Percentiles rank a stretch among this genome's conserved stretches.
These are phyloP conservation scores for Neofusicoccum parvum DNA, from an alignment of 2,329 filamentous ascomycete genomes.

Conservation along the genomic window DNA sequence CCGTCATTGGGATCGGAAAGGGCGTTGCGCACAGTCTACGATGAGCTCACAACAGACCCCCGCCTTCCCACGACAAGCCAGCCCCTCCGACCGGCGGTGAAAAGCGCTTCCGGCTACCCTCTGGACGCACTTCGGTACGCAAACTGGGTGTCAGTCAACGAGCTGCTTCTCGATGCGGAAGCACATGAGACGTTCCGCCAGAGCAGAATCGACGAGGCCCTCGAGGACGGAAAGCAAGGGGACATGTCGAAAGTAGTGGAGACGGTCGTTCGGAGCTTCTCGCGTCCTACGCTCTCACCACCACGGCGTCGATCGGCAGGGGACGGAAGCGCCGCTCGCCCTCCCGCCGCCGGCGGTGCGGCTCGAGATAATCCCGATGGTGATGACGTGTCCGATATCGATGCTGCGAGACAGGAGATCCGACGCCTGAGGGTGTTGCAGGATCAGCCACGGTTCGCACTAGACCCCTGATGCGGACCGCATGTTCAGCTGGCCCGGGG, in stretches of 20 bases:
- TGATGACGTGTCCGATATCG: neutral
- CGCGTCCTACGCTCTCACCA: neutral
- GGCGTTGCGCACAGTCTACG: constrained; percentile 44
- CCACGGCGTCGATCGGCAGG: neutral
- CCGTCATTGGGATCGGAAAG: constrained; percentile 29
- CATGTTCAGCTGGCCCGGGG: neutral
- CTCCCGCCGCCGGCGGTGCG: neutral
- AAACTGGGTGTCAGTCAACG: constrained; percentile 53
- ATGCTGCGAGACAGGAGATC: constrained; percentile 7
- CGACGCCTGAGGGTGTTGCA: constrained; percentile 7
- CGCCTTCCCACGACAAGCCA: constrained; percentile 24
- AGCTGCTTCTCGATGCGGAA: constrained; percentile 46
- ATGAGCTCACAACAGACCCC: constrained; percentile 47
- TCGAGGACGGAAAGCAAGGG: neutral
- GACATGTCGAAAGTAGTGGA: neutral
- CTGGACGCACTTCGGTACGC: constrained; percentile 51
- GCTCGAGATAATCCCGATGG: neutral
- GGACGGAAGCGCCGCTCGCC: neutral
- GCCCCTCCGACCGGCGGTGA: constrained; percentile 18
- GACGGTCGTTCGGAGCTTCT: neutral
- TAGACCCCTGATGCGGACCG: neutral
- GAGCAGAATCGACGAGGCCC: neutral
- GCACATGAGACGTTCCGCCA: neutral
- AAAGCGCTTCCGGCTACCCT: constrained; percentile 44
- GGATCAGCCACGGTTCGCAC: constrained; percentile 6